phyloP scores from a whole-genome alignment of 495 filamentous ascomycete genomes.

The Neurospora terricola region DNA sequence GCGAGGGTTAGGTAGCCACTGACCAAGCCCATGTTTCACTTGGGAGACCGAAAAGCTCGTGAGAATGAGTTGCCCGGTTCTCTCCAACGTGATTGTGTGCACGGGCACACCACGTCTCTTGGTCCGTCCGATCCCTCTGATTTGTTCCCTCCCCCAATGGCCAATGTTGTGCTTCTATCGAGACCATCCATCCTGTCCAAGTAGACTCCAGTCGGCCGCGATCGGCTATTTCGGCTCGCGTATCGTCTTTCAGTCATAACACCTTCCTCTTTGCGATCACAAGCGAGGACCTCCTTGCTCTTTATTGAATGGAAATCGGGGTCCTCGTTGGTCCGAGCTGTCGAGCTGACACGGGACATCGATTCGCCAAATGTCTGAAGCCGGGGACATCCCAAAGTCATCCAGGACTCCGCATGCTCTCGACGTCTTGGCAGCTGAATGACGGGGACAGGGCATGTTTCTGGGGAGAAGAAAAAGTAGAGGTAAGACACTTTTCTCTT shows the following conservation, averaged over 20 bases:
- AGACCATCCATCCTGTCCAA: not conserved
- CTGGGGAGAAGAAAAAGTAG: not conserved
- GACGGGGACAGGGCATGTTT: not conserved
- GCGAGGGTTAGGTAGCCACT: not conserved
- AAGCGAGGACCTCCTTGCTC: not conserved
- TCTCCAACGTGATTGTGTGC: not conserved
- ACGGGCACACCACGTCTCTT: not conserved
- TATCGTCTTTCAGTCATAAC: not conserved
- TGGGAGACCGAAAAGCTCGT: not conserved
- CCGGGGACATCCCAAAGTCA: not conserved
- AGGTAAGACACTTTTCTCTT: not conserved
- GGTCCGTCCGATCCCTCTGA: not conserved
- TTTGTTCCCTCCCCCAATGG: not conserved
- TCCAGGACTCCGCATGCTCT: not conserved
- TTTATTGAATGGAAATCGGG: not conserved
- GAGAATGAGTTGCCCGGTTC: not conserved
- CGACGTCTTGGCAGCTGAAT: not conserved
- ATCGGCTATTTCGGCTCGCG: not conserved
- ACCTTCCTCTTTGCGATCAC: not conserved
- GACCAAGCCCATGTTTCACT: not conserved
- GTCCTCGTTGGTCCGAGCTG: not conserved
- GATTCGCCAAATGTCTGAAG: not conserved
- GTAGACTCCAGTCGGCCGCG: not conserved
- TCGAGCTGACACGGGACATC: not conserved
- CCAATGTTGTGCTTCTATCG: not conserved